Percentiles rank a stretch among this genome's conserved stretches.
These are phyloP conservation scores for Tetrapisispora nanseiensis DNA, from an alignment of 805 yeast species.

Conservation along the genomic window DNA sequence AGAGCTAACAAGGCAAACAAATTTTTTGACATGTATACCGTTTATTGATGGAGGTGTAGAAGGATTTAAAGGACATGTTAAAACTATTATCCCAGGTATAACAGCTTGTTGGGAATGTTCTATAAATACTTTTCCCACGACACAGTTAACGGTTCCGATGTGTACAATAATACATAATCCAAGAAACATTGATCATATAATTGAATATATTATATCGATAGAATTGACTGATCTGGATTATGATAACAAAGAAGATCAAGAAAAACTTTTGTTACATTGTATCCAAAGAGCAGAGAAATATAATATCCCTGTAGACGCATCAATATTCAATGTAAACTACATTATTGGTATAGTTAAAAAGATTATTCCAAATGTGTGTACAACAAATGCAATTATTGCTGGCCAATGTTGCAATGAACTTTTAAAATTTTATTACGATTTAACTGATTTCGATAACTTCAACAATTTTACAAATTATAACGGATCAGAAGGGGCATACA, in stretches of 20 bases:
- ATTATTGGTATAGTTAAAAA: slow-evolving; percentile 84
- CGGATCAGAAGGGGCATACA: slow-evolving; percentile 71
- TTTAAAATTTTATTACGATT: slow-evolving; percentile 63
- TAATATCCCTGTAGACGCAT: slow-evolving; percentile 38
- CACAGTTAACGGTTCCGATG: slow-evolving; percentile 60
- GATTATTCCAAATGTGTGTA: slow-evolving; percentile 89
- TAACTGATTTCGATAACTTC: slow-evolving; percentile 44
- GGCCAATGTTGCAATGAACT: slow-evolving; percentile 84
- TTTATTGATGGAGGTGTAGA: slow-evolving; percentile 93
- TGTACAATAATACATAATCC: slow-evolving; percentile 94
- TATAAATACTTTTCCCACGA: slow-evolving; percentile 53
- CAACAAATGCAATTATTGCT: slow-evolving; percentile 87
- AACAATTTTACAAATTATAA: slow-evolving; percentile 80
- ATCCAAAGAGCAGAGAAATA: slow-evolving; percentile 49
- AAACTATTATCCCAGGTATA: slow-evolving; percentile 75
- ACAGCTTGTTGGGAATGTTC: slow-evolving; percentile 93
- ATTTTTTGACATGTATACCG: slow-evolving; percentile 44
- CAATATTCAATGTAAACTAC: slow-evolving; percentile 58
- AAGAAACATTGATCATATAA: slow-evolving; percentile 87
- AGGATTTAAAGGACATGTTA: slow-evolving; percentile 84
- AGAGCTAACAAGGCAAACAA: slow-evolving; percentile 46
- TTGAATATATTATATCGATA: slow-evolving; percentile 76
- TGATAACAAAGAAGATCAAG: slow-evolving; percentile 58
- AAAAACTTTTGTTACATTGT: slow-evolving; percentile 51
- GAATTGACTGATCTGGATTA: slow-evolving; percentile 63